Evolutionary conservation across 495 filamentous ascomycete genomes (phyloP).

Genomic region (Penicillium tannophilum): DNA sequence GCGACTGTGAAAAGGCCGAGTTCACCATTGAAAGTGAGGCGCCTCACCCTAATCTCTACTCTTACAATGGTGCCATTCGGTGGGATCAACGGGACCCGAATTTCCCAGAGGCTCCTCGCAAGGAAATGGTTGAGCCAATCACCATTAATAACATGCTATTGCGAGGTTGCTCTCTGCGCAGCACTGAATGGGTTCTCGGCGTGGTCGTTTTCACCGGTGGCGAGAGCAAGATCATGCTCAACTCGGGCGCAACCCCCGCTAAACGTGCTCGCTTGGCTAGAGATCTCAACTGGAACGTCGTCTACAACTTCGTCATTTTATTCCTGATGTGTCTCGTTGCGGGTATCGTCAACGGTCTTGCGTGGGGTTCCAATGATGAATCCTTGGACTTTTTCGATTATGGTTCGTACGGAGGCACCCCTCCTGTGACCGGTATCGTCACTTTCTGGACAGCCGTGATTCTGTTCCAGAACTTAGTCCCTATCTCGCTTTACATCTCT

Average conservation of each 20-base stretch:
- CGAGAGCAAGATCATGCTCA: slow-evolving; percentile 99
- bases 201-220: slow-evolving; percentile 96
- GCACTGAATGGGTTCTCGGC: slow-evolving; percentile 95
- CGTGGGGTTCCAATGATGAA: slow-evolving; percentile 72
- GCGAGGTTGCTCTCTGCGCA: slow-evolving; percentile 88
- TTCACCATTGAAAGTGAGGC: slow-evolving; percentile 91
- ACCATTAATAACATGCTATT: slow-evolving; percentile 93
- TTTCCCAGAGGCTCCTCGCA: slow-evolving; percentile 58
- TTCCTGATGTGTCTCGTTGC: slow-evolving; percentile 87
- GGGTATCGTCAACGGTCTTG: slow-evolving; percentile 80
- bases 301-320: slow-evolving; percentile 93
- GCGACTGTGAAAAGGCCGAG: slow-evolving; percentile 84
- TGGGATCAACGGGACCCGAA: slow-evolving; percentile 77
- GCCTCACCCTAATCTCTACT: slow-evolving; percentile 90
- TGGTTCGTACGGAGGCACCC: slow-evolving; percentile 75
- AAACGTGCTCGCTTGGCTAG: slow-evolving; percentile 90
- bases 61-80: slow-evolving; percentile 84
- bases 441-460: slow-evolving; percentile 96
- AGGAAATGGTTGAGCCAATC: slow-evolving; percentile 88
- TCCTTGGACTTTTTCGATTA: slow-evolving; percentile 86
- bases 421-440: slow-evolving; percentile 84
- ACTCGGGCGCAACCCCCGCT: slow-evolving; percentile 93
- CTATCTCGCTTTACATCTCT: slow-evolving; percentile 96
- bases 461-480: slow-evolving; percentile 97
- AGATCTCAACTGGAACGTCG: slow-evolving; percentile 95